phyloP scores from a whole-genome alignment of 331 rosid genomes.

The Rhamnella rubrinervis region DNA sequence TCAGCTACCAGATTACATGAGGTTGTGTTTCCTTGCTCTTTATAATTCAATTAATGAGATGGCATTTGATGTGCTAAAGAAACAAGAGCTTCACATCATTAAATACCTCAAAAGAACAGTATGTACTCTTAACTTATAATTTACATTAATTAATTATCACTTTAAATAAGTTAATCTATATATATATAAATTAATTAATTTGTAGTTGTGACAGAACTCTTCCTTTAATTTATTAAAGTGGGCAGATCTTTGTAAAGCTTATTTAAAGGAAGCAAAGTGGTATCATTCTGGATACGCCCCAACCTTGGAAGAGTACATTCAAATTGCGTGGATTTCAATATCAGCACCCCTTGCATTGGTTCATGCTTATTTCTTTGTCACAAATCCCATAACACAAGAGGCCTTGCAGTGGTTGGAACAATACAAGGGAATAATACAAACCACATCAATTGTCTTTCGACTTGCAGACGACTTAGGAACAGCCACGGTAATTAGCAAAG shows the following conservation, averaged over 20 bases:
- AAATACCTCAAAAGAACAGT: slow-evolving; percentile 21
- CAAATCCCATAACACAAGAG: slow-evolving; percentile 5
- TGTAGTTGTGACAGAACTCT: no score
- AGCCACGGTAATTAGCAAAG: neutral
- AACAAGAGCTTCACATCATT: neutral
- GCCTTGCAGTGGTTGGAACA: neutral
- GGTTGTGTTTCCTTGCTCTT: slow-evolving; percentile 20
- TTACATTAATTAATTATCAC: no score
- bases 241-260: slow-evolving; percentile 20
- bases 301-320: slow-evolving; percentile 18
- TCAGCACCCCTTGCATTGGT: neutral
- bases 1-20: slow-evolving; percentile 27
- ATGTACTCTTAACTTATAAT: neutral
- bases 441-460: neutral
- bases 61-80: slow-evolving; percentile 8
- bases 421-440: neutral
- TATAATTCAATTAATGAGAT: slow-evolving; percentile 14
- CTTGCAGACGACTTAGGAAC: slow-evolving; percentile 26
- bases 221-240: neutral
- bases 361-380: slow-evolving; percentile 15
- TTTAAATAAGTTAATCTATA: no score
- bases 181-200: no score
- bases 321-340: slow-evolving; percentile 32
- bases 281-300: slow-evolving; percentile 17
- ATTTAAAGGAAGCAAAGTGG: slow-evolving; percentile 33